phyloP scores from a whole-genome alignment of 1,284 basidiomycete species.

The Cryptococcus depauperatus region DNA sequence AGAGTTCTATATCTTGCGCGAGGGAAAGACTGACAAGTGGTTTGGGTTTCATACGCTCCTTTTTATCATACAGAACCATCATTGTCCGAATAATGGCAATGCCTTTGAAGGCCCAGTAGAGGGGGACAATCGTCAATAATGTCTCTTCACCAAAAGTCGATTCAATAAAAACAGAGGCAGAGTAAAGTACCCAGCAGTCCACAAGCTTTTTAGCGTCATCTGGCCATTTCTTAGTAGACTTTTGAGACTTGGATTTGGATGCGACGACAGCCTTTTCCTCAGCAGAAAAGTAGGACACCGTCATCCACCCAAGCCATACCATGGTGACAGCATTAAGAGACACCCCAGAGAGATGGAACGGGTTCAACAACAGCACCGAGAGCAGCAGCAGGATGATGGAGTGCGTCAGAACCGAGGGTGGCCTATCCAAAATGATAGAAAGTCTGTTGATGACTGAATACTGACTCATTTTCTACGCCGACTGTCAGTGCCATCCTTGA shows the following conservation, averaged over 20 bases:
- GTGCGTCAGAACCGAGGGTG: conserved; percentile 11
- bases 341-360: conserved; percentile 4
- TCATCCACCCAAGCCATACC: neutral
- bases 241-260: neutral
- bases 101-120: conserved; percentile 9
- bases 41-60: conserved; percentile 4
- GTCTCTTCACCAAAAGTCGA: conserved; percentile 1
- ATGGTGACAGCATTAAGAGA: conserved; percentile 7
- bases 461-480: neutral
- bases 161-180: conserved; percentile 5
- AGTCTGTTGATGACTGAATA: neutral
- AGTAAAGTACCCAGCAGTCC: conserved; percentile 13
- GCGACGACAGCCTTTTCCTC: neutral
- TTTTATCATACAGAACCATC: neutral
- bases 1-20: neutral
- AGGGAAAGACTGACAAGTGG: conserved; percentile 8
- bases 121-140: conserved; percentile 3
- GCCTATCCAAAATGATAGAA: conserved; percentile 8
- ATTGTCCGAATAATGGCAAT: conserved; percentile 5
- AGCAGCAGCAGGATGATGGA: conserved; percentile 5
- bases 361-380: conserved; percentile 10
- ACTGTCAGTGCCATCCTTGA: neutral
- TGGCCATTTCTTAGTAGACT: neutral
- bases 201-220: neutral
- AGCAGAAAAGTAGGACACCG: neutral